These are phyloP conservation scores for Hibiscus mutabilis DNA, from an alignment of 345 rosid species.

Conservation along the genomic window DNA sequence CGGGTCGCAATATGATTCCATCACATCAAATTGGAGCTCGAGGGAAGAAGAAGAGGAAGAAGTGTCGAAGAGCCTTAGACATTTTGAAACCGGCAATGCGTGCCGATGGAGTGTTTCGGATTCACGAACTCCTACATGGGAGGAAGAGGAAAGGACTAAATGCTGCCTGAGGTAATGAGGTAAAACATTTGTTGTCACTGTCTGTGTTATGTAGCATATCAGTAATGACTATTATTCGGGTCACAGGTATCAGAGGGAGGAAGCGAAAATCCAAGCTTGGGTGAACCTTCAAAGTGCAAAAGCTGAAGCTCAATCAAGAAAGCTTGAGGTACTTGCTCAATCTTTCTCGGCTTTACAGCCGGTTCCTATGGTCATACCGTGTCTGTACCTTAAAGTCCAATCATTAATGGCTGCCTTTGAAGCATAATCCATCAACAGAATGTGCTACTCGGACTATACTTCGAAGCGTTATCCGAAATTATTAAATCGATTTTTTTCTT, in stretches of 20 bases:
- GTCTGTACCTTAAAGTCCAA: neutral
- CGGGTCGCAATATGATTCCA: slow-evolving; percentile 52
- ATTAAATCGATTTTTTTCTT: slow-evolving; percentile 12
- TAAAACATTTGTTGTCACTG: neutral
- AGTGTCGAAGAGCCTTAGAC: slow-evolving; percentile 78
- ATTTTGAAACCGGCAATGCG: slow-evolving; percentile 50
- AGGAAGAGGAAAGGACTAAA: slow-evolving; percentile 72
- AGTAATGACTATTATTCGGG: neutral
- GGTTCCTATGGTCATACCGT: neutral
- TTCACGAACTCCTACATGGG: slow-evolving; percentile 62
- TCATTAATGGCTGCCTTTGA: neutral
- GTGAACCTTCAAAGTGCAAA: slow-evolving; percentile 84
- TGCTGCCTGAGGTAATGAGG: slow-evolving; percentile 66
- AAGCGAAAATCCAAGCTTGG: slow-evolving; percentile 95
- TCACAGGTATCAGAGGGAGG: slow-evolving; percentile 83
- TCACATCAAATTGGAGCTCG: slow-evolving; percentile 76
- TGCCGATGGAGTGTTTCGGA: slow-evolving; percentile 50
- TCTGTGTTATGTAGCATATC: neutral
- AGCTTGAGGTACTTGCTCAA: slow-evolving; percentile 61
- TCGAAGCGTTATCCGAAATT: neutral
- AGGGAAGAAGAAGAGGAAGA: slow-evolving; percentile 93
- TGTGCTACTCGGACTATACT: neutral
- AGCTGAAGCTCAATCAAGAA: slow-evolving; percentile 95
- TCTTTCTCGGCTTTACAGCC: neutral
- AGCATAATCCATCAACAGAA: neutral